Base-by-base conservation (phyloP, 129 eudicot genomes). In the Heracleum sosnowskyi region DNA sequence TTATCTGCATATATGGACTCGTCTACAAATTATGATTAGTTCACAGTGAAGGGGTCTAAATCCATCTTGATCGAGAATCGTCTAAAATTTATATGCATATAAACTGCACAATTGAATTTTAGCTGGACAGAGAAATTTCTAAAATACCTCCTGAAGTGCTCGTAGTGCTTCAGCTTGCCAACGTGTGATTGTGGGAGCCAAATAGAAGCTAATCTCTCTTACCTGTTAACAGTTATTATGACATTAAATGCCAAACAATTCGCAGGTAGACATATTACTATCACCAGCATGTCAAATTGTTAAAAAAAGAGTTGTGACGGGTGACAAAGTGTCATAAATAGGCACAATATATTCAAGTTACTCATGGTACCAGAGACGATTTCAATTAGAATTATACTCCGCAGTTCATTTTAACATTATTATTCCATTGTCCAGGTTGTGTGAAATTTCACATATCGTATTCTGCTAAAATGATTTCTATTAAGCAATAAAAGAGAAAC, bases 121-220 rank as follows among this genome's bases (percentile, higher is more conserved):
- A 33, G 60, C 31, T 39, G 49, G 34, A 22, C 8, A 22, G 11
- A 37, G 46, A 63, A 36, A 46, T 26, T 13, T 33, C 16, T 26
- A 12, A n/a, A 79, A 46, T 86, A 91, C 96, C 93, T 91, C 93
- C 73, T 91, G 96, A 57, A 91, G 78, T 29, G 91, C 89, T 79
- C 84, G 79, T 69, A 92, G 75, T 45, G 97, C 97, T 81, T 91
- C 91, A 78, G 97, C 97, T 66, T 81, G 81, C 97, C 97, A 89
- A 41, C 93, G 93, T 17, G 74, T 76, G 40, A 91, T 26, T 39
- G 71, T 74, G 10, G 83, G 87, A 57, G 93, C 78, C 44, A 78
- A 26, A 64, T 12, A 71, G 76, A 76, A 31, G 80, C 87, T 85
- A n/a, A 91, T 85, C 83, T 36, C 46, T 20, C 44, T 22, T 37